phyloP scores from a whole-genome alignment of 768 basidiomycete species.

The Thelephora ganbajun region DNA sequence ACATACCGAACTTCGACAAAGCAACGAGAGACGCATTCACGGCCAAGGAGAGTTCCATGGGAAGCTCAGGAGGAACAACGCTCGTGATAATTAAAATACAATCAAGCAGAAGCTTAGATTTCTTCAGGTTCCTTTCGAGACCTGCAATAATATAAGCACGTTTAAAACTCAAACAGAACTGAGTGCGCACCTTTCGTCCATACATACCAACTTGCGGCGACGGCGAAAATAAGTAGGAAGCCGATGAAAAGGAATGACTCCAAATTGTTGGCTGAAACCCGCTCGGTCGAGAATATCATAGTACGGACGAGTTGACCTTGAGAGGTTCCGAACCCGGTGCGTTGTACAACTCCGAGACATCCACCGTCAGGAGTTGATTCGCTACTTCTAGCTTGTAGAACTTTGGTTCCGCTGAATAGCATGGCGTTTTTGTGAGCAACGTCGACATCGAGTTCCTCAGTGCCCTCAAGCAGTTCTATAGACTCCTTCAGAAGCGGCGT shows the following conservation, averaged over 20 bases:
- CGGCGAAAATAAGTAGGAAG: conserved; percentile 92
- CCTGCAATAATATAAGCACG: conserved; percentile 27
- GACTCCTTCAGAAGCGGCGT: conserved; percentile 95
- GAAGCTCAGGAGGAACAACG: conserved; percentile 94
- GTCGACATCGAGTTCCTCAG: conserved; percentile 75
- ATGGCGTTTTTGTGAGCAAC: conserved; percentile 77
- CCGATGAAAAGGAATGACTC: conserved; percentile 98
- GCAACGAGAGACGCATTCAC: conserved; percentile 94
- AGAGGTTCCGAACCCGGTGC: conserved; percentile 94
- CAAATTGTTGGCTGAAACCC: conserved; percentile 89
- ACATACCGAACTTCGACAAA: conserved; percentile 79
- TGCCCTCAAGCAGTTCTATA: conserved; percentile 65
- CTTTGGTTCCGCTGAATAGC: conserved; percentile 94
- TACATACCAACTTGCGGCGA: conserved; percentile 96
- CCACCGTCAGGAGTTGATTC: conserved; percentile 77
- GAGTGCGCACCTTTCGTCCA: conserved; percentile 77
- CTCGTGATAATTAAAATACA: conserved; percentile 95
- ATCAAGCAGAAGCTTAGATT: conserved; percentile 88
- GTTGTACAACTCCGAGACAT: conserved; percentile 82
- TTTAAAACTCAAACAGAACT: neutral
- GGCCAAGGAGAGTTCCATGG: conserved; percentile 94
- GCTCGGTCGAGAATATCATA: conserved; percentile 98
- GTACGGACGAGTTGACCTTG: conserved; percentile 96
- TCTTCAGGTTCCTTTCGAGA: conserved; percentile 84
- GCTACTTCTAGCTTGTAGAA: conserved; percentile 66